Percentiles rank a stretch among this genome's conserved stretches.
Evolutionary conservation across 306 rosid genomes (phyloP).

Genomic region (Sechiopsis laciniata): DNA sequence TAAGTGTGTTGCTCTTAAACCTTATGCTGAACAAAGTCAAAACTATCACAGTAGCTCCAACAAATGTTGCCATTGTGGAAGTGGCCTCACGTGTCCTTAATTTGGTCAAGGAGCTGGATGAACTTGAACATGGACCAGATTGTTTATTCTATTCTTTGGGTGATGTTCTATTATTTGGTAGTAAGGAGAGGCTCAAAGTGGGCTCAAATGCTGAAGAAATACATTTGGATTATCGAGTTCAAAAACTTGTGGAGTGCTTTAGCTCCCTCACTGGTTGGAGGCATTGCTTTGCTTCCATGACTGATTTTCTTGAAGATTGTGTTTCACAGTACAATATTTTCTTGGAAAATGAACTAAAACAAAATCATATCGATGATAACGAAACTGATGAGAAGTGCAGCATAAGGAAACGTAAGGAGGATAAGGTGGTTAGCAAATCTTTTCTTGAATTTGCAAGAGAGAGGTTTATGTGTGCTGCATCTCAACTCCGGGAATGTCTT

Average conservation of each 20-base stretch:
- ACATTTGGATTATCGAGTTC: conserved; percentile 54
- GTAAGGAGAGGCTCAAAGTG: conserved; percentile 53
- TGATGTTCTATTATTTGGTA: conserved; percentile 60
- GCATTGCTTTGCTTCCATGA: conserved; percentile 47
- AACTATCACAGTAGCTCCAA: conserved; percentile 68
- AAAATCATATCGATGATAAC: background rate
- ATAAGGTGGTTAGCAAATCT: conserved; percentile 26
- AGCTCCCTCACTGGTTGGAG: conserved; percentile 48
- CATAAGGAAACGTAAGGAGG: conserved; percentile 19
- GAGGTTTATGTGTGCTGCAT: conserved; percentile 33
- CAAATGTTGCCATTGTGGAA: conserved; percentile 64
- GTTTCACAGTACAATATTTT: conserved; percentile 50
- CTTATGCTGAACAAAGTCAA: conserved; percentile 41
- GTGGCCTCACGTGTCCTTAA: conserved; percentile 50
- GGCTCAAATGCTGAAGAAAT: conserved; percentile 44
- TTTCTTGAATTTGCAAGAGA: conserved; percentile 51
- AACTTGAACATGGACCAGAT: conserved; percentile 20
- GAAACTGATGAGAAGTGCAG: conserved; percentile 20
- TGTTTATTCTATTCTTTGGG: conserved; percentile 40
- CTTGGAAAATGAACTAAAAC: conserved; percentile 39
- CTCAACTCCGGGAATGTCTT: conserved; percentile 34
- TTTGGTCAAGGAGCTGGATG: conserved; percentile 36
- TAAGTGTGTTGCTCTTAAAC: conserved; percentile 38
- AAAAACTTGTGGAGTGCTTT: conserved; percentile 38
- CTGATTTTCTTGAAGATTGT: conserved; percentile 49